Conservation (phyloP, 306 rosid species). For the Herpetospermum pedunculosum region DNA sequence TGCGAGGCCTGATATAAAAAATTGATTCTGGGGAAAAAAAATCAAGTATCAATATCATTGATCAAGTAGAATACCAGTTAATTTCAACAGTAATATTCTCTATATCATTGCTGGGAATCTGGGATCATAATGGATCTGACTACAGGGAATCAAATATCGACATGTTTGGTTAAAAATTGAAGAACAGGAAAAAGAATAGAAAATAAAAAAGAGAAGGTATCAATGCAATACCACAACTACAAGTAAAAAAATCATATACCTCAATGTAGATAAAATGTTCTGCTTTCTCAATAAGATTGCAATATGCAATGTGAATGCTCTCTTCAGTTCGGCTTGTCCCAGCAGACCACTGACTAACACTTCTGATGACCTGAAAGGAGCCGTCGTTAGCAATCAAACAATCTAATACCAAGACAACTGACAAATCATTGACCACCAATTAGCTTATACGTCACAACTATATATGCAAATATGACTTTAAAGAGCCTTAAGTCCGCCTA, state of each 20-base stretch:
- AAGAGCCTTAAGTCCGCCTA: not conserved
- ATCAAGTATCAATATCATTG: not conserved
- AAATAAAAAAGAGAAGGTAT: not conserved
- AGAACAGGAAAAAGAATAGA: not conserved
- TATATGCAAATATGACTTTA: not conserved
- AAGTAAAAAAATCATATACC: conserved; percentile 32
- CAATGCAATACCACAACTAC: not conserved
- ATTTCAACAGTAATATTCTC: not conserved
- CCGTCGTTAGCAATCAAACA: conserved; percentile 3
- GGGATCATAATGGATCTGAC: not conserved
- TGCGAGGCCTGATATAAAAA: conserved; percentile 93
- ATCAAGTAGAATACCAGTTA: not conserved
- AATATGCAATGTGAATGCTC: conserved; percentile 91
- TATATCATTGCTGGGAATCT: not conserved
- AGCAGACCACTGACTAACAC: conserved; percentile 98
- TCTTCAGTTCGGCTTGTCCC: conserved; percentile 95
- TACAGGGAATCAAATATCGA: not conserved
- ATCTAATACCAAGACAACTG: conserved; percentile 2
- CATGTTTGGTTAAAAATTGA: not conserved
- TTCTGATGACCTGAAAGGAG: conserved; percentile 71
- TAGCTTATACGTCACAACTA: not conserved
- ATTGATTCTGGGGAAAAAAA: conserved; percentile 67
- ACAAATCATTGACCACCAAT: not conserved
- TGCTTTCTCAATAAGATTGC: conserved; percentile 87
- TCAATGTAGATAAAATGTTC: conserved; percentile 92